Evolutionary conservation across 805 yeast species (phyloP), one percentile per base, ranked within the genome.

Genomic region (Starmerella ratchasimensis): DNA sequence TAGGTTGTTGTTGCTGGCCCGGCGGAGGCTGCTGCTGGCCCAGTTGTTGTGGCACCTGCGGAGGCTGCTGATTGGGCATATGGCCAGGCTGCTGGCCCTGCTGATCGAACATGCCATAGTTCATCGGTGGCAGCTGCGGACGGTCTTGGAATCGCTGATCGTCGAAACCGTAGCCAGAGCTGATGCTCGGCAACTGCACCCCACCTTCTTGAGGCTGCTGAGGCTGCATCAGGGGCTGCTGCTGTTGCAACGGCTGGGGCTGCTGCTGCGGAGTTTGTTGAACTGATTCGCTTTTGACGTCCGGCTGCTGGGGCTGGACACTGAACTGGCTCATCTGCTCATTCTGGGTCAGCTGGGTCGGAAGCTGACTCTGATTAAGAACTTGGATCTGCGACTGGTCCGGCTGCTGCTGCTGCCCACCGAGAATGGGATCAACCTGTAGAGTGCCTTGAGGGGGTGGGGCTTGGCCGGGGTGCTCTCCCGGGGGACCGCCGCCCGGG

Each of bases 121-220:
- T n/a, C n/a, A n/a, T n/a, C n/a, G n/a, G n/a, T n/a, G n/a, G n/a
- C n/a, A n/a, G n/a, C n/a, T n/a, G n/a, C n/a, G n/a, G n/a, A n/a
- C n/a, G n/a, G n/a, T n/a, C n/a, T n/a, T n/a, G n/a, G n/a, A n/a
- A n/a, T n/a, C n/a, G n/a, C n/a, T n/a, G n/a, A n/a, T n/a, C n/a
- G n/a, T n/a, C n/a, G 33, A 33, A 28, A 11, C 24, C 22, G 39
- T 49, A 53, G 5, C 48, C 43, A 44, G 47, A 49, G 37, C 41
- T 42, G 37, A 37, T 41, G 21, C 43, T 31, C 28, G 43, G 47
- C 44, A 39, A 33, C 33, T 38, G 31, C 27, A 31, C 27, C n/a
- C n/a, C 27, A 24, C n/a, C 27, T 5, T 15, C 25, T 16, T 20
- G 33, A 7, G 27, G 32, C 33, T 35, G 36, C 10, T 28, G 38